These are phyloP conservation scores for Kluyveromyces lactis DNA, from an alignment of 805 yeast species.

Conservation along the genomic window DNA sequence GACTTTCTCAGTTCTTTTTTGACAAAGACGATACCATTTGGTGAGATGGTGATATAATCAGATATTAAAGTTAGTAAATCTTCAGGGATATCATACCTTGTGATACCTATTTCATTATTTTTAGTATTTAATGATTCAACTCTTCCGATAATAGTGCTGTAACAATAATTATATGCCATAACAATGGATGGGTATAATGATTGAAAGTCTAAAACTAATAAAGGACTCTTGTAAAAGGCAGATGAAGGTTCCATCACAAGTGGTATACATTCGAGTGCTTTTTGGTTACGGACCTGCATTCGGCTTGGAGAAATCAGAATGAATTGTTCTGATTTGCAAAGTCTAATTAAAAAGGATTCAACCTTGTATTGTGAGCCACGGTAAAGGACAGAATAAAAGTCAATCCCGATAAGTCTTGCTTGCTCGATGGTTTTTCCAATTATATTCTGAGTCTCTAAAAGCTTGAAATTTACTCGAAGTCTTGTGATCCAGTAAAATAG, in stretches of 20 bases:
- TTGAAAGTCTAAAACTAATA: slow-evolving; percentile 87
- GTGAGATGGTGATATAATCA: slow-evolving; percentile 60
- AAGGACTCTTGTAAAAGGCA: slow-evolving; percentile 77
- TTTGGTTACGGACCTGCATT: slow-evolving; percentile 72
- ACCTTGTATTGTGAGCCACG: slow-evolving; percentile 94
- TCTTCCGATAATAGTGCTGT: slow-evolving; percentile 61
- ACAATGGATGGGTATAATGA: slow-evolving; percentile 89
- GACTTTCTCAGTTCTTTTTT: slow-evolving; percentile 61
- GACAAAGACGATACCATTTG: slow-evolving; percentile 80
- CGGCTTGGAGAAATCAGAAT: slow-evolving; percentile 73
- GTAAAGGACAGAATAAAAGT: slow-evolving; percentile 76
- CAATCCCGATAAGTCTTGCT: slow-evolving; percentile 81
- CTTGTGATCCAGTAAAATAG: slow-evolving; percentile 41
- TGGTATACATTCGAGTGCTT: slow-evolving; percentile 80
- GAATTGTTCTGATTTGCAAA: slow-evolving; percentile 69
- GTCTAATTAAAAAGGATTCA: slow-evolving; percentile 69
- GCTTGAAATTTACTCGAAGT: slow-evolving; percentile 32
- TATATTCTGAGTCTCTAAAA: slow-evolving; percentile 56
- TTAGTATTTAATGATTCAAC: slow-evolving; percentile 42
- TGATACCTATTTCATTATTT: slow-evolving; percentile 45
- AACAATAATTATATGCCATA: slow-evolving; percentile 86
- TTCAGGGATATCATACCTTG: slow-evolving; percentile 40
- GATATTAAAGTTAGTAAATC: slow-evolving; percentile 48
- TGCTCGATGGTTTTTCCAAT: slow-evolving; percentile 69
- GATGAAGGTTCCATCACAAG: slow-evolving; percentile 89